Evolutionary conservation across 2,329 filamentous ascomycete species (phyloP), one percentile per base, ranked within the genome.

Genomic region (Sclerotinia glacialis): DNA sequence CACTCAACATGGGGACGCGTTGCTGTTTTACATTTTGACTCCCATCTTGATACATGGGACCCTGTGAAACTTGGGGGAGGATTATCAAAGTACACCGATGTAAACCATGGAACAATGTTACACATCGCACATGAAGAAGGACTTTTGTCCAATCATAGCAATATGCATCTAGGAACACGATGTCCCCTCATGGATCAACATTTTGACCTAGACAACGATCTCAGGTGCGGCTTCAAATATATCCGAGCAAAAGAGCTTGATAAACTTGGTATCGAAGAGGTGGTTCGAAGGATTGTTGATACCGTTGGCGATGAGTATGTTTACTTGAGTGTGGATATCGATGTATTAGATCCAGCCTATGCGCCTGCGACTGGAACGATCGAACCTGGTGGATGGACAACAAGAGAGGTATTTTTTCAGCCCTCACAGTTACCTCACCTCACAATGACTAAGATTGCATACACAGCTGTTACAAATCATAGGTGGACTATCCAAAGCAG

Each of bases 81-180:
- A 0, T 11, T 74, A 4, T 70, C 73, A 0, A 74, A 76, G 23
- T 71, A 76, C 37, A 66, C 73, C 3, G 72, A 73, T 53, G 67
- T 76, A 16, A 76, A 76, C 42, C 75, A 76, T 53, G 75, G 75
- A 2, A 75, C 75, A 1, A 75, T 76, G 71, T 68, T 76, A 12
- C 74, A 76, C 50, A 74, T 76, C n/a, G 75, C 75, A 11, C 74
- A 75, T 28, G 73, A 76, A 60, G 75, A 76, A 68, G 74, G 74
- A 3, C 66, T 76, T 5, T 65, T 76, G 6, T 74, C 73, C 2
- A 73, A 74, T 50, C 53, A 74, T 42, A 73, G 72, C 62, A 75
- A 74, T 23, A 75, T 76, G 73, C 74, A 76, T 69, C 64, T 75
- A 1, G 74, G 74, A 26, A 72, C 73, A 18, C 70, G 74, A 9